Conservation (phyloP, 345 rosid genomes). For the Hibiscus syriacus region DNA sequence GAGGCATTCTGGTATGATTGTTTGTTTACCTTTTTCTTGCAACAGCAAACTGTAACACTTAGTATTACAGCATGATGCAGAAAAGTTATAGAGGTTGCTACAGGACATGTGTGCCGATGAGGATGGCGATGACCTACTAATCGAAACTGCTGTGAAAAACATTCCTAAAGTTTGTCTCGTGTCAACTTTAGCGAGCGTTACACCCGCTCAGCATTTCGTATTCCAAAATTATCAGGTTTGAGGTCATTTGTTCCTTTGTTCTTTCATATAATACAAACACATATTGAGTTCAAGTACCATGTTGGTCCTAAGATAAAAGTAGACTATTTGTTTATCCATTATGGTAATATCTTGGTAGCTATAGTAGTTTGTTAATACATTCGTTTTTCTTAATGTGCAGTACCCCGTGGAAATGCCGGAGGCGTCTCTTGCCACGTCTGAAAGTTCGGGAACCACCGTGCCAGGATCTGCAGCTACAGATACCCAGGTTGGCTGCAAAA, state of each 20-base stretch:
- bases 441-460: constrained; percentile 54
- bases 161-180: constrained; percentile 89
- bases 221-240: constrained; percentile 96
- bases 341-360: neutral
- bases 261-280: neutral
- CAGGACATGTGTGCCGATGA: constrained; percentile 98
- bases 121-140: constrained; percentile 85
- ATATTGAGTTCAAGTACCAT: neutral
- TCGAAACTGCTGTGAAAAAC: constrained; percentile 87
- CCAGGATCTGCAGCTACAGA: constrained; percentile 58
- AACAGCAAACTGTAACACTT: constrained; percentile 25
- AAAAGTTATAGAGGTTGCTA: constrained; percentile 85
- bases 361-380: neutral
- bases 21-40: constrained; percentile 8
- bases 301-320: neutral
- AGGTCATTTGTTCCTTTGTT: constrained; percentile 12
- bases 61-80: constrained; percentile 94
- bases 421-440: constrained; percentile 61
- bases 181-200: constrained; percentile 84
- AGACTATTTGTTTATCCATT: neutral
- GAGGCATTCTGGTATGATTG: neutral
- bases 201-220: constrained; percentile 91
- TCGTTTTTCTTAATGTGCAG: constrained; percentile 33
- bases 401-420: constrained; percentile 91
- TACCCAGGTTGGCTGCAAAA: constrained; percentile 75